A percentile compares a stretch with the other conserved stretches of the same genome.
Conservation (phyloP, 768 basidiomycete genomes). For the Auricularia cornea region DNA sequence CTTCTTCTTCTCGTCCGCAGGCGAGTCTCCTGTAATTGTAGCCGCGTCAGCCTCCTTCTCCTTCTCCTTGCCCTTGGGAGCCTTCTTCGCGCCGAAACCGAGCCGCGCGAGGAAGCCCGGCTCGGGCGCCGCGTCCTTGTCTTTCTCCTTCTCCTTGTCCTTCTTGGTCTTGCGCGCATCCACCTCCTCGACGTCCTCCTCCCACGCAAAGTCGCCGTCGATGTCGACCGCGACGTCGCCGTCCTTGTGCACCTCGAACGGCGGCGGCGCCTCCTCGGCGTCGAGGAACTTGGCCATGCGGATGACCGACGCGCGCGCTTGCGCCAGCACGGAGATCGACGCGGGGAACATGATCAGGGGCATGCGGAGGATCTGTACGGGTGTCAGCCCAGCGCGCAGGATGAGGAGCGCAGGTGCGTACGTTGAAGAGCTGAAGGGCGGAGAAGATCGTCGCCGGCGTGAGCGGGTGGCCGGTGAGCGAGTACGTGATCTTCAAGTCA, state of each 20-base stretch:
- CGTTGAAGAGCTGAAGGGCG: constrained; percentile 53
- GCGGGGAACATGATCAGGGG: constrained; percentile 51
- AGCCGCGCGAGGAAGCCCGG: too few relatives aligned
- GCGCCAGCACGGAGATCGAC: constrained; percentile 40
- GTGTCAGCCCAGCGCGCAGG: too few relatives aligned
- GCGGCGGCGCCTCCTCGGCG: constrained; percentile 48
- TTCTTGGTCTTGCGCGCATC: constrained; percentile 15
- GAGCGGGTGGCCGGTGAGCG: constrained; percentile 47
- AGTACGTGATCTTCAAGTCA: constrained; percentile 67
- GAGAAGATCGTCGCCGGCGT: constrained; percentile 48
- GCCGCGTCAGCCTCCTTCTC: too few relatives aligned
- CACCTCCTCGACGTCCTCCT: constrained; percentile 22
- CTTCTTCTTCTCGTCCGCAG: constrained; percentile 7
- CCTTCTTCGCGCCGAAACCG: too few relatives aligned
- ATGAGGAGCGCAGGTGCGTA: constrained; percentile 15
- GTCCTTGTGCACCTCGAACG: constrained; percentile 37
- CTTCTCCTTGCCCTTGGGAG: not conserved
- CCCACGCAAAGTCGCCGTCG: constrained; percentile 48
- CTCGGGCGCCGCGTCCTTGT: constrained; percentile 1
- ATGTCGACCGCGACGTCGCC: constrained; percentile 10
- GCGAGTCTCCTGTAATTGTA: too few relatives aligned
- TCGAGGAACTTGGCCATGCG: constrained; percentile 42
- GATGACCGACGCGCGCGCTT: constrained; percentile 41
- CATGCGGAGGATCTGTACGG: constrained; percentile 41
- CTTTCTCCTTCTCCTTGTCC: constrained; percentile 2